phyloP scores from a whole-genome alignment of 345 rosid genomes.

The Syzygium aqueum region DNA sequence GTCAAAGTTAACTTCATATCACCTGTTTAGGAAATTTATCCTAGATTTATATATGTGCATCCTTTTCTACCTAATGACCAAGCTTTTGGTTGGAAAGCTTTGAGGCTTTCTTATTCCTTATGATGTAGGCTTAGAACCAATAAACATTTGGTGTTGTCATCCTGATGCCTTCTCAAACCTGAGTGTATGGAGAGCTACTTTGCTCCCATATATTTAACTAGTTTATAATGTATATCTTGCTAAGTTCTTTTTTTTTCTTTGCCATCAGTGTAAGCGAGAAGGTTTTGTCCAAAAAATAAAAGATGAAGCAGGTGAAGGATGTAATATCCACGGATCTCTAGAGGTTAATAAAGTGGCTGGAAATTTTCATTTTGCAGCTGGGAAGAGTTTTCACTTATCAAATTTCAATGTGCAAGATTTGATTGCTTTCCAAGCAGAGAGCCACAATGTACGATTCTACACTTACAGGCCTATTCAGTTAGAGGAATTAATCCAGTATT shows the following conservation, averaged over 20 bases:
- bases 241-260: not conserved
- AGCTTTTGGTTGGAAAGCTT: not conserved
- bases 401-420: conserved; percentile 58
- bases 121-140: not conserved
- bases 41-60: not conserved
- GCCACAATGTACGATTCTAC: conserved; percentile 52
- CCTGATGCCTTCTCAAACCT: not conserved
- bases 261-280: conserved; percentile 73
- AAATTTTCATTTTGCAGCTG: conserved; percentile 75
- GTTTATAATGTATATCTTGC: not conserved
- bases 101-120: not conserved
- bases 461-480: not conserved
- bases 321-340: conserved; percentile 70
- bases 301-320: conserved; percentile 90
- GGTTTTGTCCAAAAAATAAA: conserved; percentile 72
- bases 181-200: not conserved
- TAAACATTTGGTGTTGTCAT: not conserved
- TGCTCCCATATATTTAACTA: not conserved
- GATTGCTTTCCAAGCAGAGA: conserved; percentile 56
- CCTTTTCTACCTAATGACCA: not conserved
- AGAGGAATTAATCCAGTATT: not conserved
- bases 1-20: not conserved
- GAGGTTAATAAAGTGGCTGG: conserved; percentile 95
- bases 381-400: conserved; percentile 76
- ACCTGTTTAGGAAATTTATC: not conserved